Evolutionary conservation across 106 monocot species (phyloP).

Genomic region (Agapanthus africanus): DNA sequence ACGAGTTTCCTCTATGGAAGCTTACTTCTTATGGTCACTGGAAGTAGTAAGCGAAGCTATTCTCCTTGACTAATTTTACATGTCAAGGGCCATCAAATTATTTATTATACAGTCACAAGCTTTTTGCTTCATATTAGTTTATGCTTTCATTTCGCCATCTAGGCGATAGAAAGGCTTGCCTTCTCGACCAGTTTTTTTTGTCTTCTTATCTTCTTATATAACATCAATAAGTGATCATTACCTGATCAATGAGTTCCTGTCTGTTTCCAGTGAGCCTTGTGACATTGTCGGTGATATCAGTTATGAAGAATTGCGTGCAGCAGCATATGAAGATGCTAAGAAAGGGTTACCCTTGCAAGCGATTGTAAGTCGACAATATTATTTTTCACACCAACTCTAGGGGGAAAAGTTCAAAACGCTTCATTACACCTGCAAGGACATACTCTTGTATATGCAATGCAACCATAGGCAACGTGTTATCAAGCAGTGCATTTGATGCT

Average conservation of each 20-base stretch:
- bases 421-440: not conserved
- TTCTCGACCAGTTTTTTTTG: not conserved
- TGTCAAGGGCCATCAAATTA: not conserved
- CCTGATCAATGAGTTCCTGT: slow-evolving; percentile 8
- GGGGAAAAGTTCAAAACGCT: not conserved
- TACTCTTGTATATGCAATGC: not conserved
- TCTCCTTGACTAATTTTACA: not conserved
- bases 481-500: not conserved
- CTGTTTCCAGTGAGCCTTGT: slow-evolving; percentile 53
- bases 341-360: slow-evolving; percentile 62
- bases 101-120: not conserved
- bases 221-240: not conserved
- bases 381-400: not conserved
- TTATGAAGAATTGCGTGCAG: slow-evolving; percentile 76
- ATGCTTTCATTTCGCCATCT: not conserved
- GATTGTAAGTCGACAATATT: slow-evolving; percentile 56
- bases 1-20: slow-evolving; percentile 81
- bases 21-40: slow-evolving; percentile 85
- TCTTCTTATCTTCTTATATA: not conserved
- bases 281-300: slow-evolving; percentile 81
- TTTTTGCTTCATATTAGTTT: not conserved
- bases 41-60: slow-evolving; percentile 41
- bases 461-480: not conserved
- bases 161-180: not conserved
- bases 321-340: slow-evolving; percentile 85